Evolutionary conservation across 2,329 filamentous ascomycete species (phyloP).

Genomic region (Leptographium wingfieldii): DNA sequence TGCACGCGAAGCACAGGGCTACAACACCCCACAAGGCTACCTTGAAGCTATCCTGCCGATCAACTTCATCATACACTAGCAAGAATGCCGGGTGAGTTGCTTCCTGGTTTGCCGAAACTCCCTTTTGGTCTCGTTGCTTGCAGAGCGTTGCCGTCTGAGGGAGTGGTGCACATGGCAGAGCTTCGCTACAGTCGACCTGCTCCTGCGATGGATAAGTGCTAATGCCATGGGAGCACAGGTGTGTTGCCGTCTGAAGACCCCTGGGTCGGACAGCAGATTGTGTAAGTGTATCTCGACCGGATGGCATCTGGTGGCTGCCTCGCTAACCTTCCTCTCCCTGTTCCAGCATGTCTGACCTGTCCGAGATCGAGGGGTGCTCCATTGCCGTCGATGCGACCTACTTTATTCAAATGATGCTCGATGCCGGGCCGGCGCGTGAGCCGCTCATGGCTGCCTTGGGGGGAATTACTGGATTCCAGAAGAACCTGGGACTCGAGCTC

Average conservation of each 20-base stretch:
- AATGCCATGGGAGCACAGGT: not conserved
- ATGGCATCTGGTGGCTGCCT: not conserved
- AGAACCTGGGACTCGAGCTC: constrained; percentile 65
- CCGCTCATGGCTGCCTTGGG: constrained; percentile 83
- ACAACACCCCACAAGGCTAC: not conserved
- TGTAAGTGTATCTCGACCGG: constrained; percentile 13
- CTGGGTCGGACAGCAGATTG: constrained; percentile 17
- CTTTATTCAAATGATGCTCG: constrained; percentile 71
- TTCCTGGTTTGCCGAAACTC: not conserved
- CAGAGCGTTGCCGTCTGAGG: too few relatives aligned
- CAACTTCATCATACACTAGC: not conserved
- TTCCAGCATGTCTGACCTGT: constrained; percentile 45
- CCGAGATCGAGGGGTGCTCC: constrained; percentile 59
- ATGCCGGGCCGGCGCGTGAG: constrained; percentile 59
- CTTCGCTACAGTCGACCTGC: not conserved
- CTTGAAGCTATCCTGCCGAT: not conserved
- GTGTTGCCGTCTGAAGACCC: constrained; percentile 8
- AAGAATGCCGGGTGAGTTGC: not conserved
- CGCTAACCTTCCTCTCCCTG: too few relatives aligned
- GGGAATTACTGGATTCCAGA: constrained; percentile 68
- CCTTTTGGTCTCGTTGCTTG: not conserved
- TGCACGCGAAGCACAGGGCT: not conserved
- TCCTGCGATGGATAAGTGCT: not conserved
- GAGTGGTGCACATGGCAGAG: not conserved
- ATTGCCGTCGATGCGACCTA: constrained; percentile 84